A percentile compares a stretch with the other conserved stretches of the same genome.
phyloP scores from a whole-genome alignment of 129 eudicot genomes.

The Saposhnikovia divaricata region DNA sequence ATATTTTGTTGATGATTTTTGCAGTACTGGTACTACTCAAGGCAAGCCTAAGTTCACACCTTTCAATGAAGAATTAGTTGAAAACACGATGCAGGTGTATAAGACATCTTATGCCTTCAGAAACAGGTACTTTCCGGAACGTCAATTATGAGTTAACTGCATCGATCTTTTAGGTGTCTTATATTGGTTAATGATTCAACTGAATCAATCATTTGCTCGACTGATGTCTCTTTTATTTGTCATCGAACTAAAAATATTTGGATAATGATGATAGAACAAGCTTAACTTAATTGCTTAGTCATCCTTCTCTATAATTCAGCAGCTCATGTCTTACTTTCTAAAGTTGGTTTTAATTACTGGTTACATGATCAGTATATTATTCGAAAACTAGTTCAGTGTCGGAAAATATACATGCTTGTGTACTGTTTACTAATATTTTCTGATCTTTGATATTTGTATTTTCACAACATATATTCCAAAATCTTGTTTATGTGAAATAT shows the following conservation, averaged over 20 bases:
- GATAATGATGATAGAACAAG: not conserved
- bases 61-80: conserved; percentile 67
- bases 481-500: conserved; percentile 1
- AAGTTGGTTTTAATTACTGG: too few species aligned
- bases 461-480: conserved; percentile 7
- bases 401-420: not conserved
- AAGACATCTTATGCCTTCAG: conserved; percentile 77
- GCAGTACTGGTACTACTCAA: conserved; percentile 94
- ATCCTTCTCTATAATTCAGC: not conserved
- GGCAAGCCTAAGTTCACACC: conserved; percentile 91
- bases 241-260: not conserved
- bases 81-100: conserved; percentile 73
- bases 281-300: not conserved
- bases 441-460: not conserved
- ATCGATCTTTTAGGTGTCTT: not conserved
- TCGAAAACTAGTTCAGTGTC: not conserved
- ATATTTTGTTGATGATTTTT: not conserved
- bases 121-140: conserved; percentile 56
- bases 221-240: not conserved
- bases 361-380: not conserved
- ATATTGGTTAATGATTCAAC: not conserved
- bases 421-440: not conserved
- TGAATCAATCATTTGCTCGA: not conserved
- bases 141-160: not conserved
- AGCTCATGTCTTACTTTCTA: not conserved